phyloP scores from a whole-genome alignment of 2,329 filamentous ascomycete species.

The Hymenoscyphus salicellus region DNA sequence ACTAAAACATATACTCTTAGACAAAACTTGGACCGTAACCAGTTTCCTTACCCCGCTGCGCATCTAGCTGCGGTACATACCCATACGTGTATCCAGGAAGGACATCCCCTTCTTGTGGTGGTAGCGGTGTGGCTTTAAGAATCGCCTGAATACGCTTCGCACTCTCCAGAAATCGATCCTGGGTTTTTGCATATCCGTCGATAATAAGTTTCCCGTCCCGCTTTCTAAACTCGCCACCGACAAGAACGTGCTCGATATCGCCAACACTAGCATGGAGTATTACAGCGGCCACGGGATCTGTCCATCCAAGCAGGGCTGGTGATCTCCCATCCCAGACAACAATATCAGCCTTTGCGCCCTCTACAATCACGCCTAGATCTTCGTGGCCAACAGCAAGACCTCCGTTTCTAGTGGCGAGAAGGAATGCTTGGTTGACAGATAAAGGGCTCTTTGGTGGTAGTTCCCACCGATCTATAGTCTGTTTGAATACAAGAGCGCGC shows the following conservation, averaged over 20 bases:
- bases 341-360: conserved; percentile 47
- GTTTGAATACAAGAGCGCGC: conserved; percentile 28
- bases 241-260: conserved; percentile 45
- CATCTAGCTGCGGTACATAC: conserved; percentile 1
- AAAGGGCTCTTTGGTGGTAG: conserved; percentile 44
- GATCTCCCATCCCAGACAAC: conserved; percentile 44
- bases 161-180: conserved; percentile 5
- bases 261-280: conserved; percentile 41
- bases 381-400: conserved; percentile 48
- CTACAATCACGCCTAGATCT: conserved; percentile 37
- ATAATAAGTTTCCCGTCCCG: conserved; percentile 22
- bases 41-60: conserved; percentile 1
- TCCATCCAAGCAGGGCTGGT: conserved; percentile 41
- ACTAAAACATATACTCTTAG: background rate
- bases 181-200: background rate
- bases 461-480: conserved; percentile 38
- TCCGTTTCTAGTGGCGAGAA: conserved; percentile 52
- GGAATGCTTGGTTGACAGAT: conserved; percentile 53
- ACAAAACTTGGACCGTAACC: conserved; percentile 5
- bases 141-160: background rate
- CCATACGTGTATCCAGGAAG: background rate
- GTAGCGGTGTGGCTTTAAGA: background rate
- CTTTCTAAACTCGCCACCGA: conserved; percentile 43
- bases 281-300: conserved; percentile 42
- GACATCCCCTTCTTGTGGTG: background rate